Conservation (phyloP, 2,329 filamentous ascomycete species). For the Apiospora aurea region DNA sequence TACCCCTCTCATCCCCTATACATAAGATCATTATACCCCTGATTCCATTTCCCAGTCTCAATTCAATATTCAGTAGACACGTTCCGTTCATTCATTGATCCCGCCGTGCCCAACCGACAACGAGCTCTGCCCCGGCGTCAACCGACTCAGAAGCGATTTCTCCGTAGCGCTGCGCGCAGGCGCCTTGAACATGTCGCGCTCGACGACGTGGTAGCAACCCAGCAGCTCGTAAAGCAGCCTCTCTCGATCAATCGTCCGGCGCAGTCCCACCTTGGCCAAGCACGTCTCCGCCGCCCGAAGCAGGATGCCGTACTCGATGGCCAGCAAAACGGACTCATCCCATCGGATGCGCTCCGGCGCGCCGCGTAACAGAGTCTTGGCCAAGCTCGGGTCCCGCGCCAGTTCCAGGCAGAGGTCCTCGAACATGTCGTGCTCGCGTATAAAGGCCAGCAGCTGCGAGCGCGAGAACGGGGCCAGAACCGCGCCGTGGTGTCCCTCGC, state of each 20-base stretch:
- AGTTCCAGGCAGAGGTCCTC: conserved; percentile 11
- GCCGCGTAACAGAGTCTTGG: not conserved
- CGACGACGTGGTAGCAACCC: conserved; percentile 6
- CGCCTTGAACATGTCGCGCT: not conserved
- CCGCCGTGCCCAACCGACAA: not conserved
- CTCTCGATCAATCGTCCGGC: conserved; percentile 19
- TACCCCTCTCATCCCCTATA: not conserved
- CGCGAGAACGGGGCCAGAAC: conserved; percentile 6
- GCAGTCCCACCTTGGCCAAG: not conserved
- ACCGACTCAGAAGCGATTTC: not conserved
- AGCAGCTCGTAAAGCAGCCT: conserved; percentile 22
- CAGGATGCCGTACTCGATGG: not conserved
- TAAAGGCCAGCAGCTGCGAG: not conserved
- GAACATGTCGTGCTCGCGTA: conserved; percentile 15
- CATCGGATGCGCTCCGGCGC: not conserved
- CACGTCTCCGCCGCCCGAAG: not conserved
- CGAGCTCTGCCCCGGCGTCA: not conserved
- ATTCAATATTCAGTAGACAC: not conserved
- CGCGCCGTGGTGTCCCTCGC: not conserved
- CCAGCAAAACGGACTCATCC: not conserved
- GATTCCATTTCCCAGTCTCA: not conserved
- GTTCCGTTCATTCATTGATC: not conserved
- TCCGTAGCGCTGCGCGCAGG: not conserved
- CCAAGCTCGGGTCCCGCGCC: not conserved
- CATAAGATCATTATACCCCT: not conserved